These are phyloP conservation scores for Globisporangium apiculatum DNA, from an alignment of 352 stramenopile species.

Conservation along the genomic window DNA sequence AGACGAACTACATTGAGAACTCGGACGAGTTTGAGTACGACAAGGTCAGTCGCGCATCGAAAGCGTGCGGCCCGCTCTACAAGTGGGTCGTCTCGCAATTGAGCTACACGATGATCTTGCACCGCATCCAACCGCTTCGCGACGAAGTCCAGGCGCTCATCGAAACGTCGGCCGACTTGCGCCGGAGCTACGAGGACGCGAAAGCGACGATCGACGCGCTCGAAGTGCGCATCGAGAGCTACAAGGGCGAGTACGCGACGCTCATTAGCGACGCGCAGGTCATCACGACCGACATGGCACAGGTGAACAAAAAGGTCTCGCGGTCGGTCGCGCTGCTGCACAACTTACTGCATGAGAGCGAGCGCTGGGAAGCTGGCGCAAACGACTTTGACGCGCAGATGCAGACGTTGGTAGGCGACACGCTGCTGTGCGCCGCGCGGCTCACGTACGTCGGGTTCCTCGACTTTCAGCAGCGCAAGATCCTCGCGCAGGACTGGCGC, in stretches of 20 bases:
- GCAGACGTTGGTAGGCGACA: constrained; percentile 96
- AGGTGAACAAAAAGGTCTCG: constrained; percentile 96
- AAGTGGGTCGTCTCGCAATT: constrained; percentile 99
- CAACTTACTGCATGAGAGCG: constrained; percentile 96
- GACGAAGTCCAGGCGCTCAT: constrained; percentile 98
- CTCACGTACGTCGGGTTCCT: constrained; percentile 99
- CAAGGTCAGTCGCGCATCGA: constrained; percentile 90
- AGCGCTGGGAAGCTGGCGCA: constrained; percentile 96
- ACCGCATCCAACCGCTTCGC: constrained; percentile 97
- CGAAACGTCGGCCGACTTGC: constrained; percentile 89
- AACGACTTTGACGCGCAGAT: constrained; percentile 96
- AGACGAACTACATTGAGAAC: constrained; percentile 94
- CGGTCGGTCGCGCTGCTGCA: constrained; percentile 97
- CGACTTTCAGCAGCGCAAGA: constrained; percentile 94
- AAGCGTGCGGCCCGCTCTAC: constrained; percentile 98
- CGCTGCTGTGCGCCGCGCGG: constrained; percentile 93
- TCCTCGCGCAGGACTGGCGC: constrained; percentile 94
- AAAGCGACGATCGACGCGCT: constrained; percentile 92
- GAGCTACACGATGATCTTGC: constrained; percentile 97
- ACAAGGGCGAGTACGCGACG: constrained; percentile 98
- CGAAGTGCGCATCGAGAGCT: constrained; percentile 95
- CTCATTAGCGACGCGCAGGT: constrained; percentile 97
- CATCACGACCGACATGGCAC: constrained; percentile 98
- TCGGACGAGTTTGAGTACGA: constrained; percentile 87
- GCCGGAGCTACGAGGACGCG: constrained; percentile 89